A percentile compares a stretch with the other conserved stretches of the same genome.
Conservation (phyloP, 345 rosid species). For the Pugionium dolabratum region DNA sequence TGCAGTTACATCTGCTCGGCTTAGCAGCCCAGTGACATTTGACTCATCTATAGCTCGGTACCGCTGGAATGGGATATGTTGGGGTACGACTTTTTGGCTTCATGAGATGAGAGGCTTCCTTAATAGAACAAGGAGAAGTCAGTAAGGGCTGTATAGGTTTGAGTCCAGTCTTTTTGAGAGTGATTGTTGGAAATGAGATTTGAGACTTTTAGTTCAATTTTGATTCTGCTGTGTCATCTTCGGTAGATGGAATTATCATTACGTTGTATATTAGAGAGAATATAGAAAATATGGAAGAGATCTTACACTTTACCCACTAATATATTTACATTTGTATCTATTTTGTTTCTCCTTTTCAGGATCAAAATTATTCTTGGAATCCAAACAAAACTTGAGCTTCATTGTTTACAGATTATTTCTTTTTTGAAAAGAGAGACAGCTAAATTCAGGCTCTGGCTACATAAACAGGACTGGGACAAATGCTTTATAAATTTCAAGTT, state of each 20-base stretch:
- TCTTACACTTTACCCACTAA: slow-evolving; percentile 33
- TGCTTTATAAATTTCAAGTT: background rate
- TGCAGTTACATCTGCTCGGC: slow-evolving; percentile 18
- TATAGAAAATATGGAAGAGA: slow-evolving; percentile 30
- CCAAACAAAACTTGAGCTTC: slow-evolving; percentile 7
- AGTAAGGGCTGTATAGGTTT: slow-evolving; percentile 22
- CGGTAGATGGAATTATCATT: slow-evolving; percentile 31
- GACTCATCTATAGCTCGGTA: background rate
- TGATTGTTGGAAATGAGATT: slow-evolving; percentile 33
- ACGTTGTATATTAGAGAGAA: slow-evolving; percentile 41
- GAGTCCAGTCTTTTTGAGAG: slow-evolving; percentile 28
- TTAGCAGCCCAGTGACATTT: background rate
- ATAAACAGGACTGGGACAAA: background rate
- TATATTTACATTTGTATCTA: slow-evolving; percentile 26
- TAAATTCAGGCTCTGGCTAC: background rate
- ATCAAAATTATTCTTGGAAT: slow-evolving; percentile 33
- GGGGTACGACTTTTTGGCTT: slow-evolving; percentile 9
- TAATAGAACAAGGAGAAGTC: slow-evolving; percentile 7
- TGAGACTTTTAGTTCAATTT: slow-evolving; percentile 35
- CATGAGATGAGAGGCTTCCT: slow-evolving; percentile 20
- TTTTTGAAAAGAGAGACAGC: background rate
- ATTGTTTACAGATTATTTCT: background rate
- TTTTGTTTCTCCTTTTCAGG: slow-evolving; percentile 18
- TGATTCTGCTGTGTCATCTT: slow-evolving; percentile 27
- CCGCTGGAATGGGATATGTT: slow-evolving; percentile 14